Percentiles rank a stretch among this genome's conserved stretches.
phyloP scores from a whole-genome alignment of 176 grass and related monocot species.

The Leersia perrieri region DNA sequence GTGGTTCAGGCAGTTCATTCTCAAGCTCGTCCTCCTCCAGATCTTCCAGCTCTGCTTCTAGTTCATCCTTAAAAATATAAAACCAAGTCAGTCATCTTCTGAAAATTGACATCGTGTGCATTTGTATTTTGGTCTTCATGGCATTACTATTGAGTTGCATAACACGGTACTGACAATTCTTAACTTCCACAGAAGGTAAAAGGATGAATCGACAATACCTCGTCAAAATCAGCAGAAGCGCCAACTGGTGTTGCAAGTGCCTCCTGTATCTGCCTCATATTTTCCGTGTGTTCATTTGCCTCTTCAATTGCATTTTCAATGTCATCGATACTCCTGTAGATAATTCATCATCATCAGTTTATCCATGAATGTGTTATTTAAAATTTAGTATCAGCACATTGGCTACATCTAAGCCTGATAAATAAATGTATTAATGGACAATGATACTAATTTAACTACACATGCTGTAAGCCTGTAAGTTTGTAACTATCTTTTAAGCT shows the following conservation, averaged over 20 bases:
- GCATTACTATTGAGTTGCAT: not conserved
- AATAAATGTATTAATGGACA: not conserved
- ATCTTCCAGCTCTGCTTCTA: constrained; percentile 66
- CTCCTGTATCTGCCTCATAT: constrained; percentile 69
- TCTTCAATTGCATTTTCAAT: constrained; percentile 60
- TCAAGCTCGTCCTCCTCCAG: constrained; percentile 53
- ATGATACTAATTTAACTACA: not conserved
- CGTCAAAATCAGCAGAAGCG: constrained; percentile 57
- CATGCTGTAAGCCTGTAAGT: not conserved
- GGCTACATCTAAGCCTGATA: not conserved
- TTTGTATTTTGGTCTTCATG: not conserved
- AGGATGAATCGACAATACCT: constrained; percentile 39
- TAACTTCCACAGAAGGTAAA: not conserved
- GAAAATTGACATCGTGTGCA: not conserved
- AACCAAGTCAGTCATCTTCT: not conserved
- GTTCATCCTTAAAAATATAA: constrained; percentile 45
- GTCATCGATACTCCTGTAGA: constrained; percentile 55
- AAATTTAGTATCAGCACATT: not conserved
- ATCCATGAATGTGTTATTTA: not conserved
- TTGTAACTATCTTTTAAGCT: not conserved
- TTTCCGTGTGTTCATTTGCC: constrained; percentile 48
- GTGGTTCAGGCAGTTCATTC: constrained; percentile 41
- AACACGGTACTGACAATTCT: not conserved
- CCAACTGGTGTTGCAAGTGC: constrained; percentile 44
- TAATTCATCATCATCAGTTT: not conserved